phyloP scores from a whole-genome alignment of 768 basidiomycete species.

The Mycena capillaripes region DNA sequence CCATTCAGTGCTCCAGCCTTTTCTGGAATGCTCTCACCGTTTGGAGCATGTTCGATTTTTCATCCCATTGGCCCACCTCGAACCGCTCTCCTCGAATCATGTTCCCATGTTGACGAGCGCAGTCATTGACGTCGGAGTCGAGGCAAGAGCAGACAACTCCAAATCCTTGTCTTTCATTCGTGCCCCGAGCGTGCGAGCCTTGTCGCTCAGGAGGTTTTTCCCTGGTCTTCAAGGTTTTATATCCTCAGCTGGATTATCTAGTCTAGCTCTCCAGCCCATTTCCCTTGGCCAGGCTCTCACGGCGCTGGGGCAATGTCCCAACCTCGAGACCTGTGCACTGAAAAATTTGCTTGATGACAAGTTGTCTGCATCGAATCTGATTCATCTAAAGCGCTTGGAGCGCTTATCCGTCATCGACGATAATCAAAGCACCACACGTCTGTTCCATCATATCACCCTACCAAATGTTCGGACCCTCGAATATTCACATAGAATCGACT shows the following conservation, averaged over 20 bases:
- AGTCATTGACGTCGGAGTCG: not conserved
- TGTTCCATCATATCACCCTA: not conserved
- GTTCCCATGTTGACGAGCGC: not conserved
- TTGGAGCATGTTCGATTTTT: not conserved
- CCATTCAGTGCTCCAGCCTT: not conserved
- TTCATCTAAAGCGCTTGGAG: not conserved
- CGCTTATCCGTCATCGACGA: not conserved
- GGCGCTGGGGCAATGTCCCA: not conserved
- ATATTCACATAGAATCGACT: not conserved
- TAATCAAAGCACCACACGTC: not conserved
- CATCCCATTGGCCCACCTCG: not conserved
- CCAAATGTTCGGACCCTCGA: not conserved
- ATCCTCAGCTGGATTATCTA: not conserved
- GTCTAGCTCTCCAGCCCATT: not conserved
- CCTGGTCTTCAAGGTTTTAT: not conserved
- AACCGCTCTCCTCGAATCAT: not conserved
- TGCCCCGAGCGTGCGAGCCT: not conserved
- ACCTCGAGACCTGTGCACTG: not conserved
- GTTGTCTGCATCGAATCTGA: not conserved
- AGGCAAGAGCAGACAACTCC: not conserved
- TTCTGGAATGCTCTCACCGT: not conserved
- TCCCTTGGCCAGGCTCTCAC: not conserved
- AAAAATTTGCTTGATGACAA: not conserved
- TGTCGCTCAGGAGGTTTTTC: not conserved
- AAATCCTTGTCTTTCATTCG: not conserved